Evolutionary conservation across 2,329 filamentous ascomycete species (phyloP).

Genomic region (Clarireedia paspali): DNA sequence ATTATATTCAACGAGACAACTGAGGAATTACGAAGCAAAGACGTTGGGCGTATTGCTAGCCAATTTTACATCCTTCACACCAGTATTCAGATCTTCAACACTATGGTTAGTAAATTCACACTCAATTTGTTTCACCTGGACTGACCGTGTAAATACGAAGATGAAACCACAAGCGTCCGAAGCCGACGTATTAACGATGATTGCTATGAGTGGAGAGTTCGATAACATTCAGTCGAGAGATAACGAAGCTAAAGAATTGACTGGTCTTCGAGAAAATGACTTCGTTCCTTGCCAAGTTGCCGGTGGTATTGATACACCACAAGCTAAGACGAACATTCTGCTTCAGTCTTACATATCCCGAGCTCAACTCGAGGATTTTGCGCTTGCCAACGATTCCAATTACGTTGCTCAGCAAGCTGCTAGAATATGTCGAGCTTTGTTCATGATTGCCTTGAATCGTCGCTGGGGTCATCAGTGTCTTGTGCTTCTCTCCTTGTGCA

Average conservation of each 20-base stretch:
- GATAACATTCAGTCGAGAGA: constrained; percentile 94
- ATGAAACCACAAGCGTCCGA: constrained; percentile 83
- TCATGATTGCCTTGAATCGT: constrained; percentile 94
- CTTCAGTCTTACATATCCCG: constrained; percentile 91
- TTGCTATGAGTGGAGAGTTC: constrained; percentile 95
- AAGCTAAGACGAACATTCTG: constrained; percentile 92
- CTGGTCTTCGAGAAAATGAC: constrained; percentile 56
- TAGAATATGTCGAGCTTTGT: constrained; percentile 86
- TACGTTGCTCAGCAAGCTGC: constrained; percentile 95
- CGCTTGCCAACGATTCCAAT: constrained; percentile 80
- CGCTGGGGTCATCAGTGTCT: constrained; percentile 94
- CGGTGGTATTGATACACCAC: constrained; percentile 58
- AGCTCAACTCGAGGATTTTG: constrained; percentile 85
- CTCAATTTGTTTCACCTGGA: neutral
- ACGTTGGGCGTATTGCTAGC: constrained; percentile 92
- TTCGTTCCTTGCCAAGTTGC: constrained; percentile 68
- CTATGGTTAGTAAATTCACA: constrained; percentile 40
- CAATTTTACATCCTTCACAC: constrained; percentile 94
- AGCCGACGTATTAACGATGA: constrained; percentile 90
- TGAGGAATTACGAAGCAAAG: constrained; percentile 87
- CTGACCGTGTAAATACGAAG: neutral
- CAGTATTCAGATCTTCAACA: constrained; percentile 93
- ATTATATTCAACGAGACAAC: constrained; percentile 96
- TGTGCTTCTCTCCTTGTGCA: constrained; percentile 83
- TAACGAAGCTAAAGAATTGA: constrained; percentile 82